Percentiles rank a stretch among this genome's conserved stretches.
Conservation (phyloP, 148 eudicot species). For the Vaccinium macrocarpon region DNA sequence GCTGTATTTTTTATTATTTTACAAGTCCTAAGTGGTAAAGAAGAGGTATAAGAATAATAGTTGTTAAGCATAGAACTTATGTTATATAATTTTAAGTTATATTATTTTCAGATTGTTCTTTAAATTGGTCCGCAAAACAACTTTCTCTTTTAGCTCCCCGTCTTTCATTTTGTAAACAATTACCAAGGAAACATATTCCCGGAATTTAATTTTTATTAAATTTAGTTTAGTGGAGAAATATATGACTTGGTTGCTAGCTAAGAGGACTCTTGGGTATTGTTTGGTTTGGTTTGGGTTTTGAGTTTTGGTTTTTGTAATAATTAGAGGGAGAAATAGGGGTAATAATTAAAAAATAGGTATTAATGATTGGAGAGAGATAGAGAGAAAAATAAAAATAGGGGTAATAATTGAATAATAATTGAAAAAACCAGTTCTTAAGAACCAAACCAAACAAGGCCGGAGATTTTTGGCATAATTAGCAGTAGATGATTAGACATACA, state of each 20-base stretch:
- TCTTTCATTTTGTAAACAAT: background rate
- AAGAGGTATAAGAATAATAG: background rate
- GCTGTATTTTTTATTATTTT: background rate
- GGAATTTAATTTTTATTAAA: background rate
- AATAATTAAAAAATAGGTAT: too few relatives aligned
- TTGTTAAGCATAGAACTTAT: background rate
- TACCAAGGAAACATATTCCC: slow-evolving; percentile 1
- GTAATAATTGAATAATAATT: too few relatives aligned
- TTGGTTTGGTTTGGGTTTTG: too few relatives aligned
- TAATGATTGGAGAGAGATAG: too few relatives aligned
- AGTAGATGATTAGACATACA: too few relatives aligned
- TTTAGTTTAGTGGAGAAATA: background rate
- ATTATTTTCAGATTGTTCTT: background rate
- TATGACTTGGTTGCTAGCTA: slow-evolving; percentile 3
- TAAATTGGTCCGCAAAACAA: background rate
- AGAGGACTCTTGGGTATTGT: background rate
- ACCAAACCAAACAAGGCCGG: too few relatives aligned
- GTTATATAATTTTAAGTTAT: background rate
- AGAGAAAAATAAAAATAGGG: too few relatives aligned
- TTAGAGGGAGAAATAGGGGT: too few relatives aligned
- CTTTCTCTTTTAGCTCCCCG: background rate
- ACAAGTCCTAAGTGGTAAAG: background rate
- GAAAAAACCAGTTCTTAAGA: too few relatives aligned
- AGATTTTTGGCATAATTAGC: background rate
- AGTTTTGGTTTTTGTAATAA: too few relatives aligned